Evolutionary conservation across 1,139 yeast species (phyloP).

Genomic region (Pichia sp.): DNA sequence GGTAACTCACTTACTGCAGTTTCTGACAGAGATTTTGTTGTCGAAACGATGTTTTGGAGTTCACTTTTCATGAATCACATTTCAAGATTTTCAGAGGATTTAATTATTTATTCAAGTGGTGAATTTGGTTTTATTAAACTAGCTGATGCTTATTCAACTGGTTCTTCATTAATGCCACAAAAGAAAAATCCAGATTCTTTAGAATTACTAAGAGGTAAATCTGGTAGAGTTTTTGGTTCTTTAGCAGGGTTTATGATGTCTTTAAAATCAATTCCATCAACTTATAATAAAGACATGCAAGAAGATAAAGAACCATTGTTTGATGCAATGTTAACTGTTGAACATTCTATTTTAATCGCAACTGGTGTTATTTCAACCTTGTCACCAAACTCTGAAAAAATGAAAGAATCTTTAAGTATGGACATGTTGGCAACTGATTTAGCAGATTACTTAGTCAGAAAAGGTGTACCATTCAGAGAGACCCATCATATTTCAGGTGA

Average conservation of each 20-base stretch:
- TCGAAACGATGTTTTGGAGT: constrained; percentile 97
- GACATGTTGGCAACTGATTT: constrained; percentile 98
- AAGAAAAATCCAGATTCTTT: constrained; percentile 96
- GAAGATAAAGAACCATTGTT: constrained; percentile 97
- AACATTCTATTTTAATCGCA: constrained; percentile 87
- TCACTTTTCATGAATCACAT: constrained; percentile 91
- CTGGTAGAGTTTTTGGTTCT: constrained; percentile 95
- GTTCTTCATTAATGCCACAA: constrained; percentile 98
- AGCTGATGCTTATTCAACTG: constrained; percentile 97
- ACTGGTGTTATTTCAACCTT: constrained; percentile 94
- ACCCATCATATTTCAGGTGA: constrained; percentile 98
- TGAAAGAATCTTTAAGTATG: constrained; percentile 89
- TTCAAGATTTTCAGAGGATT: constrained; percentile 89
- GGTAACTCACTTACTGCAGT: constrained; percentile 95
- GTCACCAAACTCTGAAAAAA: constrained; percentile 59
- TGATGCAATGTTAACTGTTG: constrained; percentile 84
- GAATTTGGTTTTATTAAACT: constrained; percentile 91
- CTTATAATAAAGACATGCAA: constrained; percentile 97
- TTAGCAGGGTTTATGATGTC: constrained; percentile 95
- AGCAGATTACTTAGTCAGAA: constrained; percentile 94
- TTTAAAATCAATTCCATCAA: constrained; percentile 90
- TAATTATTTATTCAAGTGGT: constrained; percentile 92
- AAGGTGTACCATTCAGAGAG: constrained; percentile 98
- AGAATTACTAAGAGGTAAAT: constrained; percentile 91
- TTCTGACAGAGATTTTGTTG: constrained; percentile 94